phyloP scores from a whole-genome alignment of 2,329 filamentous ascomycete genomes.

The Aspergillus sp. region DNA sequence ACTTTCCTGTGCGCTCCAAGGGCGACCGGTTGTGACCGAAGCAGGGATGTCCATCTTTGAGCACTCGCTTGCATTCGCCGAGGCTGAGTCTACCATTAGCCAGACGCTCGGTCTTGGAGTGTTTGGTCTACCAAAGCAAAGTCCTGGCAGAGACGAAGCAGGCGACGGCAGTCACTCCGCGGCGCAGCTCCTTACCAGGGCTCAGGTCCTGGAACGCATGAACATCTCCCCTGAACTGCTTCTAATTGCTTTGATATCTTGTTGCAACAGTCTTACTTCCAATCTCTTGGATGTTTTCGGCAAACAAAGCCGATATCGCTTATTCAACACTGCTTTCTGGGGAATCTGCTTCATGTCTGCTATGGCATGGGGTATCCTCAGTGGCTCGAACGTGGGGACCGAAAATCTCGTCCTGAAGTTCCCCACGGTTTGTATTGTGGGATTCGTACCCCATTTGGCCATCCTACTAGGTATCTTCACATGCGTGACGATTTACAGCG shows the following conservation, averaged over 20 bases:
- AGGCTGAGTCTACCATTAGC: slow-evolving; percentile 84
- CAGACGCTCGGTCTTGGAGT: slow-evolving; percentile 72
- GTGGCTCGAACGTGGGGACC: slow-evolving; percentile 42
- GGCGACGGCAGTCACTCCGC: slow-evolving; percentile 27
- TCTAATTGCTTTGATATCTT: slow-evolving; percentile 80
- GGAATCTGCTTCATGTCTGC: slow-evolving; percentile 84
- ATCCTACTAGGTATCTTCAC: slow-evolving; percentile 74
- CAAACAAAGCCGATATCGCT: slow-evolving; percentile 73
- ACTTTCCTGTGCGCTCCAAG: slow-evolving; percentile 81
- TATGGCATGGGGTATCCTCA: slow-evolving; percentile 71
- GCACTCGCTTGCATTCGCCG: slow-evolving; percentile 91
- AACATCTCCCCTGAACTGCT: slow-evolving; percentile 90
- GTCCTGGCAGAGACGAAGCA: slow-evolving; percentile 45
- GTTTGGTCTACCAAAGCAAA: slow-evolving; percentile 52
- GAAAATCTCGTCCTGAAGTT: slow-evolving; percentile 71
- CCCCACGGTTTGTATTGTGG: slow-evolving; percentile 90
- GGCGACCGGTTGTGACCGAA: slow-evolving; percentile 74
- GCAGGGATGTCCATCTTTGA: slow-evolving; percentile 97
- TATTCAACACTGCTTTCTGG: slow-evolving; percentile 86
- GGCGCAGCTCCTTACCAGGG: slow-evolving; percentile 37
- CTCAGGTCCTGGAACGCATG: slow-evolving; percentile 69
- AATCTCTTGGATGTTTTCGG: slow-evolving; percentile 79
- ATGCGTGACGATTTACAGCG: slow-evolving; percentile 72
- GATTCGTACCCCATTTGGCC: slow-evolving; percentile 90
- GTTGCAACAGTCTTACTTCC: slow-evolving; percentile 82